phyloP scores from a whole-genome alignment of 2,329 filamentous ascomycete species.

The Trichoderma gracile region DNA sequence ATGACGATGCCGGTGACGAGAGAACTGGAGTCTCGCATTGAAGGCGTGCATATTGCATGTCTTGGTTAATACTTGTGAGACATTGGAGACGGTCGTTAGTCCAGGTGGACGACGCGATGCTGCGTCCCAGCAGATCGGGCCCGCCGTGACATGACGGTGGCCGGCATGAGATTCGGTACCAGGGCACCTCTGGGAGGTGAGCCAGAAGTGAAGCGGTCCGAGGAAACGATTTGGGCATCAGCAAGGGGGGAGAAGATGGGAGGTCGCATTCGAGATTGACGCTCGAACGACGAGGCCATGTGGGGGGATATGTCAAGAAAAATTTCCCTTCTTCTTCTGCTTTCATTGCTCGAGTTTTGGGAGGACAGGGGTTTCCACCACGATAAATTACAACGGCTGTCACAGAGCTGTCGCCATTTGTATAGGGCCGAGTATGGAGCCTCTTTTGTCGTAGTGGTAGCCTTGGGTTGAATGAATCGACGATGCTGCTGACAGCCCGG shows the following conservation, averaged over 20 bases:
- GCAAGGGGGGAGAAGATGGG: not conserved
- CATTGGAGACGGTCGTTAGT: slow-evolving; percentile 11
- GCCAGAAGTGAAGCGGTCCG: slow-evolving; percentile 6
- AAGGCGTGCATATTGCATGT: slow-evolving; percentile 1
- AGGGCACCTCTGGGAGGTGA: not conserved
- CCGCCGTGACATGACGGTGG: slow-evolving; percentile 8
- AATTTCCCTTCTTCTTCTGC: not conserved
- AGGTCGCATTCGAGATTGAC: not conserved
- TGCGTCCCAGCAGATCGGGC: slow-evolving; percentile 23
- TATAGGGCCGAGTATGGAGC: not conserved
- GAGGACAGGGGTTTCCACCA: not conserved
- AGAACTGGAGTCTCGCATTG: slow-evolving; percentile 1
- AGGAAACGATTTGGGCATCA: slow-evolving; percentile 9
- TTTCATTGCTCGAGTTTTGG: not conserved
- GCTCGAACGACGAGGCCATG: slow-evolving; percentile 1
- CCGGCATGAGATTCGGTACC: not conserved
- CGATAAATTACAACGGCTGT: not conserved
- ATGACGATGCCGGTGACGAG: slow-evolving; percentile 1
- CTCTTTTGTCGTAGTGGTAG: not conserved
- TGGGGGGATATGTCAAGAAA: slow-evolving; percentile 18
- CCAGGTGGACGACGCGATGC: slow-evolving; percentile 6
- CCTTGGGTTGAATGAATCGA: not conserved
- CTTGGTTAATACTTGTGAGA: not conserved
- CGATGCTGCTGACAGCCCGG: not conserved
- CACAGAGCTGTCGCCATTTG: not conserved